A percentile compares a stretch with the other conserved stretches of the same genome.
These are phyloP conservation scores for Aspergillus aculeatus DNA, from an alignment of 2,329 filamentous ascomycete species.

Conservation along the genomic window DNA sequence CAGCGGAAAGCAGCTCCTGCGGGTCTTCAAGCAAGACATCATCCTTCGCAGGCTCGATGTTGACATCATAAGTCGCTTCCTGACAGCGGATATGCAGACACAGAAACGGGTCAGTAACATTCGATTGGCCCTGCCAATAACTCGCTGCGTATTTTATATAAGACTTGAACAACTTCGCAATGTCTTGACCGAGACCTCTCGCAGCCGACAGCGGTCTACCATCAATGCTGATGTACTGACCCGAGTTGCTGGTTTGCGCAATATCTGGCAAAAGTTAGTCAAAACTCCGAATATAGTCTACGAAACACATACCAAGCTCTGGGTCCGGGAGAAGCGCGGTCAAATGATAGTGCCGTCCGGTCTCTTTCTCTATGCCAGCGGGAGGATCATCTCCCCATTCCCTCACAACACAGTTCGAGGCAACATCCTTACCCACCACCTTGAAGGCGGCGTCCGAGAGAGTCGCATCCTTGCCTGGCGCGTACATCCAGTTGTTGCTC, in stretches of 20 bases:
- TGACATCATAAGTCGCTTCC: slow-evolving; percentile 57
- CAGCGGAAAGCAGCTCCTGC: slow-evolving; percentile 42
- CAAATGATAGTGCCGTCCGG: slow-evolving; percentile 40
- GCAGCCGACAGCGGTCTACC: slow-evolving; percentile 53
- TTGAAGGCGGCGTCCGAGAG: slow-evolving; percentile 57
- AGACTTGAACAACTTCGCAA: slow-evolving; percentile 52
- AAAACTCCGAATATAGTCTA: background rate
- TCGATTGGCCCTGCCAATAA: slow-evolving; percentile 16
- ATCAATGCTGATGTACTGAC: slow-evolving; percentile 58
- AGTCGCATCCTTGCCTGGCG: slow-evolving; percentile 49
- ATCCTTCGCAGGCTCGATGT: slow-evolving; percentile 64
- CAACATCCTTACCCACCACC: slow-evolving; percentile 54
- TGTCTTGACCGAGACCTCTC: slow-evolving; percentile 54
- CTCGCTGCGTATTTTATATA: slow-evolving; percentile 43
- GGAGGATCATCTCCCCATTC: slow-evolving; percentile 29
- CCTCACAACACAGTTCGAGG: slow-evolving; percentile 48
- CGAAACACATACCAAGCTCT: slow-evolving; percentile 34
- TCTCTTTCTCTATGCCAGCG: background rate
- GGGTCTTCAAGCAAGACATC: slow-evolving; percentile 59
- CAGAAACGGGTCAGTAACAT: slow-evolving; percentile 55
- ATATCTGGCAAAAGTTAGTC: slow-evolving; percentile 36
- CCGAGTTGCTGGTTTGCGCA: slow-evolving; percentile 33
- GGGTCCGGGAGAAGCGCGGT: slow-evolving; percentile 52
- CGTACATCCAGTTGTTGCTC: slow-evolving; percentile 60
- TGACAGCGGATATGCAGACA: slow-evolving; percentile 56